A percentile compares a stretch with the other conserved stretches of the same genome.
Evolutionary conservation across 306 rosid genomes (phyloP).

Genomic region (Acacia crassicarpa): DNA sequence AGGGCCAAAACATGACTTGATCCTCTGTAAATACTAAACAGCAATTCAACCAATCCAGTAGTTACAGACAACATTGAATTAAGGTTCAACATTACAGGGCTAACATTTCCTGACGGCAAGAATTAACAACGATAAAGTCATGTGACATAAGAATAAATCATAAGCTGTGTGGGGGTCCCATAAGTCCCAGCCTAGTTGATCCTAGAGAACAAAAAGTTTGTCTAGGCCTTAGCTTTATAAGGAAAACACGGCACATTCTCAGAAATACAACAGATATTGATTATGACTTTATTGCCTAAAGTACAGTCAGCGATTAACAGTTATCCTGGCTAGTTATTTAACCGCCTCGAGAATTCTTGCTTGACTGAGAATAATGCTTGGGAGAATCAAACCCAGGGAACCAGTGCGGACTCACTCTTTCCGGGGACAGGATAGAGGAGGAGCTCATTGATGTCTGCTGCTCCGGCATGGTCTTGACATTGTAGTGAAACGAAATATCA

Average conservation of each 20-base stretch:
- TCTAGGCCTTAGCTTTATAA: constrained; percentile 17
- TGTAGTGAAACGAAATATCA: constrained; percentile 57
- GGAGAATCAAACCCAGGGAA: constrained; percentile 51
- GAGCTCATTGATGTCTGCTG: constrained; percentile 47
- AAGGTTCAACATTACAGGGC: not conserved
- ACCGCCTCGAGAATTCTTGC: constrained; percentile 53
- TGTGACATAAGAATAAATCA: not conserved
- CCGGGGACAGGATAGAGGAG: constrained; percentile 40
- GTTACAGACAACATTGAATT: not conserved
- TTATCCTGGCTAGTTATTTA: constrained; percentile 34
- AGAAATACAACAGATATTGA: constrained; percentile 23
- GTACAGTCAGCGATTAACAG: constrained; percentile 27
- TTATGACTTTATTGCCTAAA: constrained; percentile 24
- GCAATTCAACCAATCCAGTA: not conserved
- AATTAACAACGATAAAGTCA: constrained; percentile 7
- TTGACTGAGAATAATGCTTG: constrained; percentile 46
- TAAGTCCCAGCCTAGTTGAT: constrained; percentile 17
- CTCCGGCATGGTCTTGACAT: constrained; percentile 46
- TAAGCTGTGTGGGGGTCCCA: constrained; percentile 10
- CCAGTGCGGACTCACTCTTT: constrained; percentile 40
- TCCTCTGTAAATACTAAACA: not conserved
- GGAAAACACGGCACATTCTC: constrained; percentile 29
- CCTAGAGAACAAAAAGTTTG: constrained; percentile 9
- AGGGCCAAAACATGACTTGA: not conserved
- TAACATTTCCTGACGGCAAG: not conserved